phyloP scores from a whole-genome alignment of 306 rosid genomes.

The Inga leiocalycina region DNA sequence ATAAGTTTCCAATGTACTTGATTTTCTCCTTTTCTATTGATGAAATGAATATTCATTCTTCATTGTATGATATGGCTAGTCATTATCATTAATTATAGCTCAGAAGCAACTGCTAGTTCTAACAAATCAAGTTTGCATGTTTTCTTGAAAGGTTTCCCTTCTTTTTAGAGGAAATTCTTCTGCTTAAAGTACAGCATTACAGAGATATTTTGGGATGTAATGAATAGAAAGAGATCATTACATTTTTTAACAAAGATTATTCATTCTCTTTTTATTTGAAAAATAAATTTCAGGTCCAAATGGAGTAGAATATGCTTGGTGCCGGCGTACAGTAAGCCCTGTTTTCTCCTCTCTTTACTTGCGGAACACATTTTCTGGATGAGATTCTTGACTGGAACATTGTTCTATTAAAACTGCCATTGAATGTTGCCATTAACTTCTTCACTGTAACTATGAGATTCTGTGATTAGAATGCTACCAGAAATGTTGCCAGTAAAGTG shows the following conservation, averaged over 20 bases:
- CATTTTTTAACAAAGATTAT: neutral
- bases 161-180: neutral
- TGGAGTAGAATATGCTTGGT: constrained; percentile 95
- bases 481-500: too few relatives aligned
- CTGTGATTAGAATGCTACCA: too few relatives aligned
- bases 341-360: constrained; percentile 27
- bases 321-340: constrained; percentile 81
- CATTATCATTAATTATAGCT: neutral
- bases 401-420: too few relatives aligned
- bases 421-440: too few relatives aligned
- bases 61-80: neutral
- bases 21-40: constrained; percentile 2
- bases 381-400: neutral
- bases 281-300: constrained; percentile 82
- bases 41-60: constrained; percentile 2
- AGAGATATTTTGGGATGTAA: constrained; percentile 17
- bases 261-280: neutral
- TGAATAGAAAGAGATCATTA: neutral
- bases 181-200: neutral
- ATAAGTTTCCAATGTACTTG: neutral
- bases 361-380: constrained; percentile 6
- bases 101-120: neutral
- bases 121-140: neutral
- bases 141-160: neutral
- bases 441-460: too few relatives aligned